phyloP scores from a whole-genome alignment of 441 rosid species.

The Isatis lusitanica region DNA sequence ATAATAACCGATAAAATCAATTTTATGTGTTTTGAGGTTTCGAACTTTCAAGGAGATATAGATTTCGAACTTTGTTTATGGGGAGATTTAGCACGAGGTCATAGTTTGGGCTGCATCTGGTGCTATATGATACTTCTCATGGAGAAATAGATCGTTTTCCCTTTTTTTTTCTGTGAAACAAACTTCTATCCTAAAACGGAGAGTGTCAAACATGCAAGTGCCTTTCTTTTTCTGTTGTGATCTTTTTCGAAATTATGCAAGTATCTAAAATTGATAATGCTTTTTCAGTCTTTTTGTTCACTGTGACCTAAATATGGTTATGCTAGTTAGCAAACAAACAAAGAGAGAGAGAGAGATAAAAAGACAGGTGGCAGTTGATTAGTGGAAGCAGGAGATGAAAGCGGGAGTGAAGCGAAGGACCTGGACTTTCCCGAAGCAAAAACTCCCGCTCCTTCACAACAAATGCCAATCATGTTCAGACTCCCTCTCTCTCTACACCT shows the following conservation, averaged over 20 bases:
- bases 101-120: too few species aligned
- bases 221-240: not conserved
- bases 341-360: not conserved
- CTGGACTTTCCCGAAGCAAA: conserved; percentile 15
- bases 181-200: not conserved
- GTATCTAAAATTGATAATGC: not conserved
- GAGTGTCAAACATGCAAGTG: not conserved
- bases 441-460: conserved; percentile 14
- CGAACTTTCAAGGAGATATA: too few species aligned
- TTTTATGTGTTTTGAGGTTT: too few species aligned
- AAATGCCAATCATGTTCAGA: not conserved
- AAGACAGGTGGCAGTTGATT: conserved; percentile 15
- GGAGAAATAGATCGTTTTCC: too few species aligned
- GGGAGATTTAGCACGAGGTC: too few species aligned
- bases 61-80: too few species aligned
- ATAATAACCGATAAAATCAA: too few species aligned
- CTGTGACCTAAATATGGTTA: not conserved
- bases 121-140: too few species aligned
- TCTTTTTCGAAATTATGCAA: too few species aligned
- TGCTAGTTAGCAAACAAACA: not conserved
- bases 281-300: not conserved
- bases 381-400: conserved; percentile 35
- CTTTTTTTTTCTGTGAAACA: not conserved
- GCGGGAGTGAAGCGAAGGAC: conserved; percentile 30
- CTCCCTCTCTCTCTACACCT: not conserved